Evolutionary conservation across 345 rosid species (phyloP).

Genomic region (Mangifera indica): DNA sequence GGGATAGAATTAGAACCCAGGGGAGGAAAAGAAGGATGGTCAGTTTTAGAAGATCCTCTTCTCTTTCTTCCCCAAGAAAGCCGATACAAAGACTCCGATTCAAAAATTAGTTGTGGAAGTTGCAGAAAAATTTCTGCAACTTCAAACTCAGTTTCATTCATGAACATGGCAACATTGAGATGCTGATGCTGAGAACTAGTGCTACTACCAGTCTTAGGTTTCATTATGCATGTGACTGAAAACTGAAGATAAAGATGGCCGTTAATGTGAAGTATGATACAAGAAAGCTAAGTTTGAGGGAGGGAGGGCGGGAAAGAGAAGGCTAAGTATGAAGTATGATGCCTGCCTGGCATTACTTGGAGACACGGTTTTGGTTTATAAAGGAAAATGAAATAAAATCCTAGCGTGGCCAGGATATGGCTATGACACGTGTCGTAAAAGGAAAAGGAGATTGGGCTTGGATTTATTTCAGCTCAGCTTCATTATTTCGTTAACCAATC

Average conservation of each 20-base stretch:
- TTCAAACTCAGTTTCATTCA: slow-evolving; percentile 15
- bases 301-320: no score
- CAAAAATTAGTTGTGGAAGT: slow-evolving; percentile 18
- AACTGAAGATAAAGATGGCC: no score
- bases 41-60: slow-evolving; percentile 23
- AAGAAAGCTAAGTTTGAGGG: no score
- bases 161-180: not conserved
- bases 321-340: no score
- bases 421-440: slow-evolving; percentile 28
- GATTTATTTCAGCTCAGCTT: slow-evolving; percentile 77
- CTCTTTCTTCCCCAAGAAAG: slow-evolving; percentile 32
- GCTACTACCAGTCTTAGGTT: no score
- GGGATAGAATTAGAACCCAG: not conserved
- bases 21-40: not conserved
- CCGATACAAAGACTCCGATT: slow-evolving; percentile 9
- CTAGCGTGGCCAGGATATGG: slow-evolving; percentile 8
- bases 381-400: no score
- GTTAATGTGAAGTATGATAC: no score
- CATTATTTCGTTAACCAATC: slow-evolving; percentile 67
- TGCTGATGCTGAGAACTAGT: not conserved
- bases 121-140: slow-evolving; percentile 28
- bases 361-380: no score
- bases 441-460: not conserved
- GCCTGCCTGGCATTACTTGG: no score
- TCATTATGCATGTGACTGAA: no score